Base-by-base conservation (phyloP, 768 basidiomycete genomes). In the Phaffia australis region DNA sequence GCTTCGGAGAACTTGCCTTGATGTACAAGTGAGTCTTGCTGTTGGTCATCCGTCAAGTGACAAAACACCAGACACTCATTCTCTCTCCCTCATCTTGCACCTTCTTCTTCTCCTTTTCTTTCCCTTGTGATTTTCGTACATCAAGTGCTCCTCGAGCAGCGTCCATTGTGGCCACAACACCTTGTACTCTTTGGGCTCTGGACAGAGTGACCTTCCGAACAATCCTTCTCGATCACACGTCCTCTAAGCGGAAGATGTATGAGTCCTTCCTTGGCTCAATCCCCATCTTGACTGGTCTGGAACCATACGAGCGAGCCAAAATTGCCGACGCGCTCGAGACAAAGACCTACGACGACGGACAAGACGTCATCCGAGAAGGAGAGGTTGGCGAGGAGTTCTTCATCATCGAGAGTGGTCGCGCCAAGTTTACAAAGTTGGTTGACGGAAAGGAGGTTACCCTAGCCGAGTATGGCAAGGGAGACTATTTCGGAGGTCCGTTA, bases 191-290 rank as follows among this genome's bases (percentile, higher is more conserved):
- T 30, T 99, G 95, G 95, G 86, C 88, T 14, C 81, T 99, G 71
- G 95, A 99, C 79, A 87, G 95, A 65, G 91, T 93, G 72, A 98
- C 93, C 3, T 99, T 98, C 85, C 85, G 95, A 56, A 95, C 91
- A 7, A 97, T 99, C 78, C 87, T 99, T 62, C 82, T 98, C 69
- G 92, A 92, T 76, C 86, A 89, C 61, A 90, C 91, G 46, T 87
- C 92, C 71, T 81, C 87, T 65, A 85, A 91, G 71, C 81, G 94
- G 61, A 88, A 88, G 71, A 93, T 95, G 87, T 98, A 98, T 76
- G 95, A 99, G 76, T 83, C 86, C 47, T 99, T 99, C 81, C 80
- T 99, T 64, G 84, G 85, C n/a, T 88, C 87, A 9, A 93, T 97
- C 19, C 83, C 86, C 1, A 82, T 99, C 56, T 81, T 99, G 54